Conservation (phyloP, 345 rosid species). For the Sisymbrium irio region DNA sequence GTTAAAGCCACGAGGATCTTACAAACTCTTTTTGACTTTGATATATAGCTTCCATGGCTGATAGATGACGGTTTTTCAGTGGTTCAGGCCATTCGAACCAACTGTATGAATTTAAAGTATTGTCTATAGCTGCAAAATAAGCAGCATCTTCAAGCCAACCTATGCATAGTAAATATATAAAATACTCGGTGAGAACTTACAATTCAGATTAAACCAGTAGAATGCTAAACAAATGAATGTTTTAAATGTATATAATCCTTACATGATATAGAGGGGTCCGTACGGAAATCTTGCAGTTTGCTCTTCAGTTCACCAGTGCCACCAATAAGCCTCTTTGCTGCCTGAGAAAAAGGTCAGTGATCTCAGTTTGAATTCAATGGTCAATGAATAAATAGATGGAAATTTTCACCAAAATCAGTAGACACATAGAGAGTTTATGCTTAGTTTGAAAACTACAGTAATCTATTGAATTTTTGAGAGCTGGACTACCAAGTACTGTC, state of each 20-base stretch:
- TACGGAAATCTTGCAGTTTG: slow-evolving; percentile 58
- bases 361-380: neutral
- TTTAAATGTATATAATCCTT: slow-evolving; percentile 32
- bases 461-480: neutral
- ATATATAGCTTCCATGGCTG: slow-evolving; percentile 82
- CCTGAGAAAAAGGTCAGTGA: slow-evolving; percentile 42
- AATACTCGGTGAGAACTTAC: slow-evolving; percentile 1
- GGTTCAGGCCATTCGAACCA: slow-evolving; percentile 95
- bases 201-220: neutral
- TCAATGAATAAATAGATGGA: neutral
- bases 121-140: slow-evolving; percentile 88
- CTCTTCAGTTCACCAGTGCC: slow-evolving; percentile 57
- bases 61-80: slow-evolving; percentile 72
- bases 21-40: slow-evolving; percentile 77
- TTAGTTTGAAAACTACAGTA: no score
- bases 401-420: neutral
- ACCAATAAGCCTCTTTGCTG: slow-evolving; percentile 77
- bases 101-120: slow-evolving; percentile 49
- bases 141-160: slow-evolving; percentile 99
- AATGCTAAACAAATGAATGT: neutral
- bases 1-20: slow-evolving; percentile 37
- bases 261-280: slow-evolving; percentile 62
- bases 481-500: neutral
- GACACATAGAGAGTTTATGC: no score
- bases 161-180: slow-evolving; percentile 25